Evolutionary conservation across 148 eudicot species (phyloP).

Genomic region (Chenopodium quinoa): DNA sequence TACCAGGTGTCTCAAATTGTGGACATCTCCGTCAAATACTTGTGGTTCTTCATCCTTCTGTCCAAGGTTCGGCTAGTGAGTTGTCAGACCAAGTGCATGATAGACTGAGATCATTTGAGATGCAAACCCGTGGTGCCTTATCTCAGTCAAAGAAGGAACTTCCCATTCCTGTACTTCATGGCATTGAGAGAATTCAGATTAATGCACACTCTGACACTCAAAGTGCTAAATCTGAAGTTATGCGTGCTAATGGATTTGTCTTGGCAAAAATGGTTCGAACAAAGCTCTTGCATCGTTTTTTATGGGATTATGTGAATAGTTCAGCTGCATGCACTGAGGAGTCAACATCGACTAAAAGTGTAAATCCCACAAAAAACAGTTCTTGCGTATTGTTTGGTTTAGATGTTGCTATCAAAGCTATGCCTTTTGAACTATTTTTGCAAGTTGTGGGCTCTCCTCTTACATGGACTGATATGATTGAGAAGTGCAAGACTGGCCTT

Average conservation of each 20-base stretch:
- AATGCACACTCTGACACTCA: constrained; percentile 43
- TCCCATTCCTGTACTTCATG: constrained; percentile 58
- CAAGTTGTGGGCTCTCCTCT: constrained; percentile 77
- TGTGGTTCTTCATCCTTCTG: constrained; percentile 78
- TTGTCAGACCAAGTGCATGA: constrained; percentile 69
- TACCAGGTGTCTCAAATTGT: constrained; percentile 77
- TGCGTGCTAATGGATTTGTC: constrained; percentile 88
- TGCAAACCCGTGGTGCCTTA: constrained; percentile 49
- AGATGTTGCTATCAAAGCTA: constrained; percentile 71
- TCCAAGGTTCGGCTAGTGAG: constrained; percentile 50
- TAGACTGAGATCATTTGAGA: constrained; percentile 70
- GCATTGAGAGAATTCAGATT: constrained; percentile 56
- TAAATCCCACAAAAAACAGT: constrained; percentile 55
- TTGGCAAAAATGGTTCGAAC: constrained; percentile 86
- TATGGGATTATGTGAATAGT: constrained; percentile 65
- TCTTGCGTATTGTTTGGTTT: constrained; percentile 59
- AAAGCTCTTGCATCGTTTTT: constrained; percentile 68
- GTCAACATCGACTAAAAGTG: constrained; percentile 42
- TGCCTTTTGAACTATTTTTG: constrained; percentile 86
- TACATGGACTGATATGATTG: constrained; percentile 64
- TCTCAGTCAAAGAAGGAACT: constrained; percentile 52
- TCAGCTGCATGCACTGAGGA: constrained; percentile 47
- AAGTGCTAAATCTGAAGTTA: constrained; percentile 52
- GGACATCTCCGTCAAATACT: constrained; percentile 50
- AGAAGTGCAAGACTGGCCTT: constrained; percentile 68